Evolutionary conservation across 805 yeast genomes (phyloP), one percentile per base, ranked within the genome.

Genomic region (Kodamaea nitidulidarum): DNA sequence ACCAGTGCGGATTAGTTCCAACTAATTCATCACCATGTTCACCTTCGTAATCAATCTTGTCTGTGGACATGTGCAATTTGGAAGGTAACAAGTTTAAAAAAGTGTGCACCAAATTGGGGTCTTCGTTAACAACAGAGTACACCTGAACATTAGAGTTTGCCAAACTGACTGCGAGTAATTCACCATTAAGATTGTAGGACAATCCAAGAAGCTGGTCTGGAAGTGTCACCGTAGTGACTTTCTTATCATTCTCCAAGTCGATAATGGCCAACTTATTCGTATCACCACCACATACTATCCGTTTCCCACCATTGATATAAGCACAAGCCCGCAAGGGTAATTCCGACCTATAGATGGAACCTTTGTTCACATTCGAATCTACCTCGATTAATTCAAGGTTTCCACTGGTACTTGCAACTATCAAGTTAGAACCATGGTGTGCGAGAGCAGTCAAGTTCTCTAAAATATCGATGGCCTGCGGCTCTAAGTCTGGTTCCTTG

Each of bases 1-100:
- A 76, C 95, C 95, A 88, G 26, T 73, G 75, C 2, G 79, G 71
- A 30, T 72, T 73, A 0, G 85, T 71, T 17, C 80, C 61, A 1
- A 75, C 54, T 31, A 75, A 59, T 50, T 65, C 72, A 3, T 67
- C 73, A 3, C 59, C 55, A 35, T 70, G 69, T 32, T 74, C 80
- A 7, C 56, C 66, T 10, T 49, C 56, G 45, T 49, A 71, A 30
- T 70, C 70, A 32, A 69, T 54, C 14, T 48, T 51, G 22, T 60
- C 67, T 36, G 56, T 51, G 4, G 68, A 61, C 8, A 61, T 55
- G 38, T 54, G 40, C 8, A 58, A 49, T 33, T 66, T 71, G 30
- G 57, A 51, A 0, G 68, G 65, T 61, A 79, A 54, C 20, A 67
- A 59, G 26, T 60, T 61, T 1, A 58, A 37, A 20, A 81, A 58